phyloP scores from a whole-genome alignment of 805 yeast genomes.

The Metschnikowia picachoensis region DNA sequence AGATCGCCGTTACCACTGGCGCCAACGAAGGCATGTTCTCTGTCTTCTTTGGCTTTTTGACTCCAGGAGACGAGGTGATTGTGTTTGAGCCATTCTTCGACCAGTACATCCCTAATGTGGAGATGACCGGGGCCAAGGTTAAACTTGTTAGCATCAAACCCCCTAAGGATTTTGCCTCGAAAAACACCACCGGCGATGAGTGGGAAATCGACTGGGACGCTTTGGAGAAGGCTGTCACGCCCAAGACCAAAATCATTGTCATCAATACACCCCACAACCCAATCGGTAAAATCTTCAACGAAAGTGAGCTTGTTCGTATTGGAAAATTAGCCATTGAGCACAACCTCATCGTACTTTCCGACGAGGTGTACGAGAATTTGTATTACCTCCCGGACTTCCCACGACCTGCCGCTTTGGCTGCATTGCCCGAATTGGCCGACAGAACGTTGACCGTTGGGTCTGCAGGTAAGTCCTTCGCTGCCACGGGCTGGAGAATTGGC shows the following conservation, averaged over 20 bases:
- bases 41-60: slow-evolving; percentile 76
- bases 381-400: slow-evolving; percentile 68
- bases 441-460: slow-evolving; percentile 90
- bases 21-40: slow-evolving; percentile 95
- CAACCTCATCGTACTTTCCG: slow-evolving; percentile 79
- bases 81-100: slow-evolving; percentile 97
- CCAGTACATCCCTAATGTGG: slow-evolving; percentile 92
- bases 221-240: slow-evolving; percentile 64
- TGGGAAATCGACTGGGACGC: slow-evolving; percentile 84
- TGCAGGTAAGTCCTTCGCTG: slow-evolving; percentile 98
- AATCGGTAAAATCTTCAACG: slow-evolving; percentile 82
- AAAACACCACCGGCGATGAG: slow-evolving; percentile 73
- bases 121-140: slow-evolving; percentile 88
- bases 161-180: slow-evolving; percentile 62
- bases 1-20: slow-evolving; percentile 86
- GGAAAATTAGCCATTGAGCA: slow-evolving; percentile 84
- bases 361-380: slow-evolving; percentile 93
- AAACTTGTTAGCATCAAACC: slow-evolving; percentile 84
- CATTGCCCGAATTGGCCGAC: slow-evolving; percentile 65
- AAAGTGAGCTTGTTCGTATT: slow-evolving; percentile 66
- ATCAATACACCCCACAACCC: slow-evolving; percentile 97
- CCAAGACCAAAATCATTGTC: slow-evolving; percentile 80
- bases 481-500: slow-evolving; percentile 98
- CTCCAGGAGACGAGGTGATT: slow-evolving; percentile 90
- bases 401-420: slow-evolving; percentile 72